Evolutionary conservation across 768 basidiomycete genomes (phyloP).

Genomic region (Termitomyces sp.): DNA sequence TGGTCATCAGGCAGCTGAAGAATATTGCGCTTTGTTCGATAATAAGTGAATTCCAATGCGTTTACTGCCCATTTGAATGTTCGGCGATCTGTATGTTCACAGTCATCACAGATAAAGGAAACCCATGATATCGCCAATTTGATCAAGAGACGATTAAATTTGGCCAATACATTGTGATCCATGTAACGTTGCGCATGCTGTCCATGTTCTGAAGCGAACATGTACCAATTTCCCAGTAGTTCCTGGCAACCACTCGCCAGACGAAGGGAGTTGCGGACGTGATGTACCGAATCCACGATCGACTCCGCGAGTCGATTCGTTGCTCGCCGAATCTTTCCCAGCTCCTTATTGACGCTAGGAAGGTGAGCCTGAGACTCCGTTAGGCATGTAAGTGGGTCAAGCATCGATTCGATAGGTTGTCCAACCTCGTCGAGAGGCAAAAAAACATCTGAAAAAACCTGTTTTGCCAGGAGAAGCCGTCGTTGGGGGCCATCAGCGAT

Average conservation of each 20-base stretch:
- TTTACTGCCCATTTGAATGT: slow-evolving; percentile 99
- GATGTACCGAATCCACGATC: slow-evolving; percentile 88
- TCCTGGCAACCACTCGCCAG: slow-evolving; percentile 71
- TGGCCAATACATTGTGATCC: slow-evolving; percentile 64
- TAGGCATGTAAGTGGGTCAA: slow-evolving; percentile 46
- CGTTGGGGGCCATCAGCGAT: slow-evolving; percentile 87
- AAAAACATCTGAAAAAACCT: slow-evolving; percentile 67
- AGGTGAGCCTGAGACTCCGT: slow-evolving; percentile 88
- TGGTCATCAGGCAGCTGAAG: slow-evolving; percentile 84
- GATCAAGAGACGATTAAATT: slow-evolving; percentile 82
- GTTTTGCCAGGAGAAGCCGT: slow-evolving; percentile 72
- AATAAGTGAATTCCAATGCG: slow-evolving; percentile 88
- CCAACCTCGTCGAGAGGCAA: slow-evolving; percentile 61
- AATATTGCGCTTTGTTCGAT: slow-evolving; percentile 87
- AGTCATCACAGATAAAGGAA: slow-evolving; percentile 97
- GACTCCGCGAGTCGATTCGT: slow-evolving; percentile 89
- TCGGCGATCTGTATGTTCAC: slow-evolving; percentile 90
- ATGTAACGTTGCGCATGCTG: slow-evolving; percentile 86
- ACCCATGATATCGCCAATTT: slow-evolving; percentile 96
- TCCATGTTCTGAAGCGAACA: slow-evolving; percentile 95
- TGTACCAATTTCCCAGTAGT: slow-evolving; percentile 88
- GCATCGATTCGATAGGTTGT: slow-evolving; percentile 39
- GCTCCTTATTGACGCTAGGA: slow-evolving; percentile 82
- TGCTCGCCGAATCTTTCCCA: slow-evolving; percentile 87
- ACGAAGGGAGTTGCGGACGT: slow-evolving; percentile 68